Percentiles rank a stretch among this genome's conserved stretches.
phyloP scores from a whole-genome alignment of 805 yeast genomes.

The Wickerhamomyces tratensis region DNA sequence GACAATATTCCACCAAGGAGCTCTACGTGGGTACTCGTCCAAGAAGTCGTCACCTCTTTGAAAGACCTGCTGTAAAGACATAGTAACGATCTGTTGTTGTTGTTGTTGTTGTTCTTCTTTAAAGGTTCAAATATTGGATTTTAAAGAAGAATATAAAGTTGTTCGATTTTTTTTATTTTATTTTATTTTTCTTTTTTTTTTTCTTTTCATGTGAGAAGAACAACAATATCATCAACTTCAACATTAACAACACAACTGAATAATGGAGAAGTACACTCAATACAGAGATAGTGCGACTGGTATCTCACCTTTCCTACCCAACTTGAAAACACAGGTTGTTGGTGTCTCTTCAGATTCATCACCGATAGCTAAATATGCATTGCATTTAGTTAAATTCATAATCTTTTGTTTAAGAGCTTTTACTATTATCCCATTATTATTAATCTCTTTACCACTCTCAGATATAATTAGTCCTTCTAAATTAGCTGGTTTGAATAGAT shows the following conservation, averaged over 20 bases:
- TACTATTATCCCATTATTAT: conserved; percentile 14
- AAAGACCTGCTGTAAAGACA: conserved; percentile 65
- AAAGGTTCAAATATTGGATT: too few relatives aligned
- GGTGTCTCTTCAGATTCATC: conserved; percentile 2
- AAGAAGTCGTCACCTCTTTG: conserved; percentile 68
- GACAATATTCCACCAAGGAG: conserved; percentile 52
- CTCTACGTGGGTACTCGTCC: conserved; percentile 47
- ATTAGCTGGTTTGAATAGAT: conserved; percentile 2
- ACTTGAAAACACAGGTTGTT: conserved; percentile 17
- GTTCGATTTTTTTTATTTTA: too few relatives aligned
- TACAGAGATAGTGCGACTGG: conserved; percentile 92
- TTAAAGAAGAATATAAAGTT: too few relatives aligned
- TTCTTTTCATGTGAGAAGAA: too few relatives aligned
- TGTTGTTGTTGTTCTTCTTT: too few relatives aligned
- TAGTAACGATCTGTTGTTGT: conserved; percentile 12
- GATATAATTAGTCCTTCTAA: background rate
- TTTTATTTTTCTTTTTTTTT: background rate
- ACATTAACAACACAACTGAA: background rate
- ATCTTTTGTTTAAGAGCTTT: conserved; percentile 13
- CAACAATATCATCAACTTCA: too few relatives aligned
- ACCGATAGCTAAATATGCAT: background rate
- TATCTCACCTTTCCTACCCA: conserved; percentile 80
- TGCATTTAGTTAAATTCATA: conserved; percentile 8
- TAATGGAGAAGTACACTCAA: conserved; percentile 74
- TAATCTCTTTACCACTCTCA: conserved; percentile 13